These are phyloP conservation scores for Serendipita indica DNA, from an alignment of 768 basidiomycete genomes.

Conservation along the genomic window DNA sequence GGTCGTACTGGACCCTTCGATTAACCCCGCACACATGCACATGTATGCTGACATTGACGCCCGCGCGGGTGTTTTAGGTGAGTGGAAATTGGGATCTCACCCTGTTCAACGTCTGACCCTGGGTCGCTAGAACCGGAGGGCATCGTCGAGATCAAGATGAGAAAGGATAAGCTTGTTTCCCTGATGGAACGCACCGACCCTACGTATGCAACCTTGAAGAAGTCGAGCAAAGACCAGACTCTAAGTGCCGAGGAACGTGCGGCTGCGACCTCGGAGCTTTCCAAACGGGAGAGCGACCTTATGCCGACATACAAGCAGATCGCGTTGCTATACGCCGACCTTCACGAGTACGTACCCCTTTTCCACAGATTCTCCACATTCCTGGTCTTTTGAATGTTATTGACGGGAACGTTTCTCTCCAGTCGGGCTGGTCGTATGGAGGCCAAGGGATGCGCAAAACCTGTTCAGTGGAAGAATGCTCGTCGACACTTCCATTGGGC, in stretches of 20 bases:
- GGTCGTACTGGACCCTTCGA: conserved; percentile 97
- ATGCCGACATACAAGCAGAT: conserved; percentile 89
- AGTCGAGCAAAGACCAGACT: conserved; percentile 56
- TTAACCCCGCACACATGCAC: conserved; percentile 95
- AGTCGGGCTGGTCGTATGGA: conserved; percentile 94
- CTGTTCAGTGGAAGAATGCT: conserved; percentile 75
- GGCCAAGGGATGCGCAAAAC: conserved; percentile 87
- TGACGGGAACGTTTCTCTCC: conserved; percentile 15
- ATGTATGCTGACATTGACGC: conserved; percentile 98
- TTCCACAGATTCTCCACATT: too few species aligned
- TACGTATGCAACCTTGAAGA: conserved; percentile 67
- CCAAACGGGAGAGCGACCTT: conserved; percentile 62
- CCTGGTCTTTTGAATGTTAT: conserved; percentile 7
- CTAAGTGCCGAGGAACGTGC: conserved; percentile 64
- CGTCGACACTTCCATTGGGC: conserved; percentile 91
- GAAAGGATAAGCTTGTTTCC: conserved; percentile 76
- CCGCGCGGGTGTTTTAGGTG: conserved; percentile 68
- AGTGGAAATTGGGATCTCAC: conserved; percentile 5
- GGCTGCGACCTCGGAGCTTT: conserved; percentile 49
- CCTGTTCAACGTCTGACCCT: conserved; percentile 21
- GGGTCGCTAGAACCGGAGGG: conserved; percentile 77
- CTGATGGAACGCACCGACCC: conserved; percentile 91
- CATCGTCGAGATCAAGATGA: conserved; percentile 94
- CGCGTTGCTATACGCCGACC: conserved; percentile 85
- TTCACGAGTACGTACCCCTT: conserved; percentile 63